Base-by-base conservation (phyloP, 805 yeast species). In the Lipomyces starkeyi region DNA sequence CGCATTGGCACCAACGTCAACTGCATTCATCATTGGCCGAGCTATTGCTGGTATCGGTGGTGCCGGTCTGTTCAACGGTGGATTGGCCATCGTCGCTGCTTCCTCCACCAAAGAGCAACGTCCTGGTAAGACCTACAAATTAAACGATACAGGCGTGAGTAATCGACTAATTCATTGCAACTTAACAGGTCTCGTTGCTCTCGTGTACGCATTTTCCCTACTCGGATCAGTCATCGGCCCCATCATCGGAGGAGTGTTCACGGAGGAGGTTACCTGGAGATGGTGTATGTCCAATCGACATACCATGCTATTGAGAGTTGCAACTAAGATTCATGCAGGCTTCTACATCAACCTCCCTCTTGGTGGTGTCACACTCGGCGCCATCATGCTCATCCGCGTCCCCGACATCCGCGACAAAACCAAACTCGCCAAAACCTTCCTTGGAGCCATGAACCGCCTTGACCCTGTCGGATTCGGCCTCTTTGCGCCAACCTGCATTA, bases 1-100 rank as follows among this genome's bases (percentile, higher is more conserved):
- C 61, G 67, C 40, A 13, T 29, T 37, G 13, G 66, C 67, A 13
- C 58, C 62, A 4, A 43, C 61, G 43, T 88, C 89, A 87, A 79
- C 82, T 64, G 83, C 85, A 82, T 77, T 90, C 59, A 87, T 90
- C 67, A 91, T 87, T 2, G 93, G 92, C 0, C 81, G 93, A 74
- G 87, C 86, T 6, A 78, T 90, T 25, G 87, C 87, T 63, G 94
- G 94, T 63, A 73, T 87, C 40, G 94, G 93, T 20, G 91, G 88
- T 14, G 88, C 90, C 52, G 90, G 90, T 34, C 82, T 88, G 58
- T 87, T 86, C 72, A 80, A 87, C 1, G 78, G 87, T 77, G 84
- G 83, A 5, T 80, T 84, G 64, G 84, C 88, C 37, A 84, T 89
- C 40, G 79, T 84, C 14, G 82, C 89, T 1, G 90, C 87, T 72